Conservation (phyloP, 169 alveolate species). For the Plasmodium berghei region DNA sequence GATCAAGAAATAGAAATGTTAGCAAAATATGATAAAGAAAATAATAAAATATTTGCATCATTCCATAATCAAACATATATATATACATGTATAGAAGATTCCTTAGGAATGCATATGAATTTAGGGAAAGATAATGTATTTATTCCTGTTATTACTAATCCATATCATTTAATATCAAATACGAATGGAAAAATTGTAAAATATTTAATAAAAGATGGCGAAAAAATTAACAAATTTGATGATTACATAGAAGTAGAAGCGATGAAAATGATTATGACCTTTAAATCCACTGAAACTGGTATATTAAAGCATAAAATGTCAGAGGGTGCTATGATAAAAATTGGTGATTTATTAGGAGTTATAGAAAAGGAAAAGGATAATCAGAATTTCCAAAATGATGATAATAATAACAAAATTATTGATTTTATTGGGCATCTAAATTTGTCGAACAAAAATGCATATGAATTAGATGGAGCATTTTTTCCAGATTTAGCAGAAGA, state of each 20-base stretch:
- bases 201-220: conserved; percentile 83
- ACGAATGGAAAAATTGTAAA: conserved; percentile 82
- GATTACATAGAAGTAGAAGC: conserved; percentile 88
- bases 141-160: conserved; percentile 62
- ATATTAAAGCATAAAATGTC: conserved; percentile 83
- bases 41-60: conserved; percentile 54
- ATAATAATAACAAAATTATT: conserved; percentile 16
- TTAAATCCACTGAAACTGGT: conserved; percentile 84
- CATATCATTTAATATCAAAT: conserved; percentile 68
- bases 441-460: conserved; percentile 73
- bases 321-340: conserved; percentile 84
- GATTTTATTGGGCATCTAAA: conserved; percentile 37
- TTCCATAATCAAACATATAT: conserved; percentile 62
- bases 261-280: conserved; percentile 88
- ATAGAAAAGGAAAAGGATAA: conserved; percentile 38
- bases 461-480: conserved; percentile 26
- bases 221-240: conserved; percentile 80
- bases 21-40: conserved; percentile 62
- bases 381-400: conserved; percentile 12
- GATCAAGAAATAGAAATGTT: conserved; percentile 60
- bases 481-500: too few species aligned
- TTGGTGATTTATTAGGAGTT: conserved; percentile 83
- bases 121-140: conserved; percentile 56
- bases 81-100: conserved; percentile 62
- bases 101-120: conserved; percentile 68